phyloP scores from a whole-genome alignment of 768 basidiomycete genomes.

The Amanita subjunquillea region DNA sequence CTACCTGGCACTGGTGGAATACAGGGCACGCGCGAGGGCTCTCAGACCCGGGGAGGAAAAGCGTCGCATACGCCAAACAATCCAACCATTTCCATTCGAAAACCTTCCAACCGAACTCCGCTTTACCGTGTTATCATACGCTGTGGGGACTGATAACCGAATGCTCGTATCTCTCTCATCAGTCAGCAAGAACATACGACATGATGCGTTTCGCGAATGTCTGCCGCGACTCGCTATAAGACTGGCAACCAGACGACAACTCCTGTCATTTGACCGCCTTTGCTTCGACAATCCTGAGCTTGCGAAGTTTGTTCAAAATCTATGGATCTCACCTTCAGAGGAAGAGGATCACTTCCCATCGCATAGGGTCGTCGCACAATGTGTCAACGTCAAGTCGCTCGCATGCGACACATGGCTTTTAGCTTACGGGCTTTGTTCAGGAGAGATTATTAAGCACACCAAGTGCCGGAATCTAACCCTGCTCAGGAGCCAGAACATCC shows the following conservation, averaged over 20 bases:
- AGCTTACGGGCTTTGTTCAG: conserved; percentile 13
- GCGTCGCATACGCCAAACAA: not conserved
- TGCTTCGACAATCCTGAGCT: not conserved
- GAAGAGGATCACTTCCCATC: not conserved
- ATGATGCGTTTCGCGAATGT: not conserved
- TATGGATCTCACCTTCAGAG: not conserved
- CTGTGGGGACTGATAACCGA: not conserved
- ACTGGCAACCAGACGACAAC: not conserved
- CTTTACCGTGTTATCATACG: not conserved
- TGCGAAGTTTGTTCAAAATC: not conserved
- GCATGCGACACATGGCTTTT: conserved; percentile 21
- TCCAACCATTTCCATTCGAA: not conserved
- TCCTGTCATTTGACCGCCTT: not conserved
- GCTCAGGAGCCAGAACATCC: conserved; percentile 14
- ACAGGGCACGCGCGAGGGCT: too few relatives aligned
- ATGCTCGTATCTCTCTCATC: not conserved
- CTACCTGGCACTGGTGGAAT: not conserved
- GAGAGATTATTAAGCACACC: conserved; percentile 17
- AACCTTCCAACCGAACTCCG: not conserved
- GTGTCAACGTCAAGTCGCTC: conserved; percentile 19
- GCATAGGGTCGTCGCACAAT: conserved; percentile 3
- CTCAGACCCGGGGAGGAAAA: not conserved
- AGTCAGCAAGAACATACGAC: not conserved
- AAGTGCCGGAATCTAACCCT: conserved; percentile 22
- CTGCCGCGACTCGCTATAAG: not conserved